Conservation (phyloP, 2,329 filamentous ascomycete species). For the Fusarium robinianum region DNA sequence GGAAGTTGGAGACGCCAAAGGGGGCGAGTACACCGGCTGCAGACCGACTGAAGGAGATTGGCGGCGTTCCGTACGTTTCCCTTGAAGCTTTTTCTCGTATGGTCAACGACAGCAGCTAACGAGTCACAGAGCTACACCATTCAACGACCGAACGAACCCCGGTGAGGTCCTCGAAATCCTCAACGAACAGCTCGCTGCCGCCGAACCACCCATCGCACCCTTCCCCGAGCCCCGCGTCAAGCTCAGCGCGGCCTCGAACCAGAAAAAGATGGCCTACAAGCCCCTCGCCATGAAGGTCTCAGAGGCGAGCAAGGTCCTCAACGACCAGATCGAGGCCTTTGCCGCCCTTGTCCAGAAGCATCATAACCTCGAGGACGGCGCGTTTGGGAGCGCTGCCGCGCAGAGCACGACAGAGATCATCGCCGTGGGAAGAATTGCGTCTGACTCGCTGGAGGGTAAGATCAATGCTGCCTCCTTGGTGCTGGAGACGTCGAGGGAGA, state of each 20-base stretch:
- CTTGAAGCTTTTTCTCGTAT: too few relatives aligned
- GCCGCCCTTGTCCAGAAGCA: slow-evolving; percentile 72
- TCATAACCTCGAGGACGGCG: slow-evolving; percentile 75
- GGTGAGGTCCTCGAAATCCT: slow-evolving; percentile 84
- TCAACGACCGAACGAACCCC: slow-evolving; percentile 75
- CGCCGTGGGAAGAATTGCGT: slow-evolving; percentile 89
- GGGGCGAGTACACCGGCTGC: slow-evolving; percentile 42
- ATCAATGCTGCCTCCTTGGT: slow-evolving; percentile 85
- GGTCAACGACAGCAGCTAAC: slow-evolving; percentile 3
- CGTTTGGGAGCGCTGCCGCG: slow-evolving; percentile 83
- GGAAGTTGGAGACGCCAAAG: slow-evolving; percentile 39
- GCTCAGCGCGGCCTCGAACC: slow-evolving; percentile 82
- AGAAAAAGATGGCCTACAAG: slow-evolving; percentile 89
- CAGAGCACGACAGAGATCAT: slow-evolving; percentile 87
- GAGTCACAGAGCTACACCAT: slow-evolving; percentile 47
- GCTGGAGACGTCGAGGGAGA: slow-evolving; percentile 83
- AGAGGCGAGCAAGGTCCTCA: slow-evolving; percentile 88
- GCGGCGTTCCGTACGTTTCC: slow-evolving; percentile 36
- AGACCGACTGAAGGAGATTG: slow-evolving; percentile 42
- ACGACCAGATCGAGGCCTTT: slow-evolving; percentile 95
- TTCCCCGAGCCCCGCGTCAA: slow-evolving; percentile 79
- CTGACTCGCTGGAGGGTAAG: slow-evolving; percentile 82
- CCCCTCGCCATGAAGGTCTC: slow-evolving; percentile 94
- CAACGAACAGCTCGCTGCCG: slow-evolving; percentile 71
- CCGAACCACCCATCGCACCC: slow-evolving; percentile 72